phyloP scores from a whole-genome alignment of 345 rosid genomes.

The Arabidopsis arenosa region DNA sequence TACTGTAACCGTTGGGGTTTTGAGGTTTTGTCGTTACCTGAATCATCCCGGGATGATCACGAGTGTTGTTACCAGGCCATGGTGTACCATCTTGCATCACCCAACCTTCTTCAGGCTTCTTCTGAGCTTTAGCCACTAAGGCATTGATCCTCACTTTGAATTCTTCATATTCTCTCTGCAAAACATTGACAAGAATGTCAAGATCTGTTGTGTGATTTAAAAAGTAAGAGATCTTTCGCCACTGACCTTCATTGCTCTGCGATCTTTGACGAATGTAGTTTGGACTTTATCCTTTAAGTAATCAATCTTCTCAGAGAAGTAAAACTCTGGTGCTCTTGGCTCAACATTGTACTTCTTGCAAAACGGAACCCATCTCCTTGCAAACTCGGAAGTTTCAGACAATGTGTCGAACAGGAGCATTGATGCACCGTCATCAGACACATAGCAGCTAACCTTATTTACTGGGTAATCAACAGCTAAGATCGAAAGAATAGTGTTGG shows the following conservation, averaged over 20 bases:
- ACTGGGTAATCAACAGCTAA: conserved; percentile 85
- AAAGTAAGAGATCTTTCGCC: background rate
- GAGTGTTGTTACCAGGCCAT: conserved; percentile 97
- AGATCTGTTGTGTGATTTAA: background rate
- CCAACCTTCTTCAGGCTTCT: conserved; percentile 99
- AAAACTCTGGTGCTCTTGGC: conserved; percentile 94
- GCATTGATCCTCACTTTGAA: conserved; percentile 94
- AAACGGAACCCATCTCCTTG: conserved; percentile 97
- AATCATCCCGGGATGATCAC: conserved; percentile 99
- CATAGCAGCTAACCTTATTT: conserved; percentile 87
- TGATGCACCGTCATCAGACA: conserved; percentile 96
- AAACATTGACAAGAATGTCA: conserved; percentile 20
- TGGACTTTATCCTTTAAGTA: conserved; percentile 95
- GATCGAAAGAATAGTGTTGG: conserved; percentile 91
- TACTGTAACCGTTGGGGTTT: background rate
- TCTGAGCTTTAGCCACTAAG: conserved; percentile 89
- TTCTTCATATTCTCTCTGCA: conserved; percentile 95
- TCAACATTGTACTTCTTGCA: conserved; percentile 87
- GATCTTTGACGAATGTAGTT: conserved; percentile 92
- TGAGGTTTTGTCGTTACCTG: conserved; percentile 56
- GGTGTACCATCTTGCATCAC: conserved; percentile 99
- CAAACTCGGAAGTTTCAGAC: conserved; percentile 92
- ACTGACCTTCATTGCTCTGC: conserved; percentile 94
- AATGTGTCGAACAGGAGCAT: conserved; percentile 90
- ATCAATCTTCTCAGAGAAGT: conserved; percentile 91